Evolutionary conservation across 2,329 filamentous ascomycete genomes (phyloP), one percentile per base, ranked within the genome.

Genomic region (Albophoma yamanashiensis): DNA sequence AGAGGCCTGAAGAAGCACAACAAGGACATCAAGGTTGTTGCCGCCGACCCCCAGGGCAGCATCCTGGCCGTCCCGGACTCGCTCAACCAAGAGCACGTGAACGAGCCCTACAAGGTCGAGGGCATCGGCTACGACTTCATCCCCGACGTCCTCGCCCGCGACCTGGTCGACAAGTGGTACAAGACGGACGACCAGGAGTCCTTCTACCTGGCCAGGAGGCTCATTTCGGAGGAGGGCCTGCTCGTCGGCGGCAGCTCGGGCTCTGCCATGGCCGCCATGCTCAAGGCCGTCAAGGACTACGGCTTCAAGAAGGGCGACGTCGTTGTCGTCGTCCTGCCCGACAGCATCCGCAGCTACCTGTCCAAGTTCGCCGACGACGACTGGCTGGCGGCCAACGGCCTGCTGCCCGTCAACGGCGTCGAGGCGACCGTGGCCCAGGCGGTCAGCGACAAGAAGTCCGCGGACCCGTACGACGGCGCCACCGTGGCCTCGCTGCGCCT

Each of bases 121-220:
- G 94, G 94, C 52, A 99, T 99, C 68, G 94, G 94, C 25, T 99
- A 99, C 73, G 94, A 99, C 74, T 99, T 99, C 73, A 89, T 99
- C 62, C 94, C 95, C 8, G 91, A 97, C 31, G 95, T 99, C 6
- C 80, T 99, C 59, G 87, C 94, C 65, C 91, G 88, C 69, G 75
- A 86, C 36, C 73, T 83, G 6, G 89, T 99, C 38, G 90, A 97
- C 74, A 89, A 88, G 71, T 99, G 94, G 94, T 97, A 97, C 79
- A 99, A 99, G 84, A 99, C 94, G 4, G 90, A 93, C 63, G 94
- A 99, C 71, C 83, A 85, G 62, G 89, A 96, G 71, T 92, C 92
- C 2, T 99, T 99, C 77, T 82, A 86, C 71, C 92, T 91, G 70
- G 91, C 94, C n/a, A 83, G 95, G 58, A 82, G 92, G 52, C 78